Base-by-base conservation (phyloP, 2,329 filamentous ascomycete genomes). In the Calonectria crousiana region DNA sequence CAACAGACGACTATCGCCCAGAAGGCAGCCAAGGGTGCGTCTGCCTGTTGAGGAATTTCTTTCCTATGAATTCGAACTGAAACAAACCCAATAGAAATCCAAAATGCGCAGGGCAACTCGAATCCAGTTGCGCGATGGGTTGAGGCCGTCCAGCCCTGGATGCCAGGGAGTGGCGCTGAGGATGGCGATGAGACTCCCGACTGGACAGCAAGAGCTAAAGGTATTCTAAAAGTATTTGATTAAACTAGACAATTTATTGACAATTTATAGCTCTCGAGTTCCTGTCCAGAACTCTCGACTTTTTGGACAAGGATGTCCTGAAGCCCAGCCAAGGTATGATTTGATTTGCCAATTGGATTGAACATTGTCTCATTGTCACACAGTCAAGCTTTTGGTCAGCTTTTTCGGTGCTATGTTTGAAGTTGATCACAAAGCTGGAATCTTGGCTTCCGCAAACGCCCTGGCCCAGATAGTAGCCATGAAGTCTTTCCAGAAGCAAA, bases 321-420 rank as follows among this genome's bases (percentile, higher is more conserved):
- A 89, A 87, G 68, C 80, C 85, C 6, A 89, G 89, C 64, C 90
- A 92, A 82, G 83, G 88, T 89, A 82, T 73, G 78, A 8, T 67
- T 28, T 2, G 10, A 60, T 23, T 26, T 44, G 4, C 14, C 38
- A 34, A 23, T 26, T 5, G 18, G 14, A 32, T 28, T 16, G 23
- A 9, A 23, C 30, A 10, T 23, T 66, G 18, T 51, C 14, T 36
- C 72, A 81, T 52, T 60, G n/a, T 9, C 13, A 4, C 13, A 14
- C 64, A 86, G 84, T 89, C 38, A 87, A 87, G 65, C 81, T 90
- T 0, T 80, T 90, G 11, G 84, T 90, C 32, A 84, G 84, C 44
- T 92, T 91, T 83, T 92, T 92, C 71, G 87, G 88, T 18, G 88
- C 89, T 72, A 90, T 92, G 85, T 92, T 91, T 76, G 88, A 88